phyloP scores from a whole-genome alignment of 306 rosid species.

The Dicorynia guianensis region DNA sequence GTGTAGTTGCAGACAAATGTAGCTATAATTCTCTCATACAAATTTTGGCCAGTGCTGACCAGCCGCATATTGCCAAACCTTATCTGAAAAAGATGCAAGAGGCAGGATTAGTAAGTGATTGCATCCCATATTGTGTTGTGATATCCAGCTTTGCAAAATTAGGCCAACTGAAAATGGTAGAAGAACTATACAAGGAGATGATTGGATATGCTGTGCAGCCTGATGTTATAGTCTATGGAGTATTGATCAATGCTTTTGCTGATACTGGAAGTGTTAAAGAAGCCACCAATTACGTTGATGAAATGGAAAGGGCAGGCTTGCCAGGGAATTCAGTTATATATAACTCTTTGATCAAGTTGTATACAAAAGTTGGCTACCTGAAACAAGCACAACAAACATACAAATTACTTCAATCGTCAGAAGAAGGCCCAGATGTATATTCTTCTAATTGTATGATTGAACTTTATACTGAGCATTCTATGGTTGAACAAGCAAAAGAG shows the following conservation, averaged over 20 bases:
- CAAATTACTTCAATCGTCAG: conserved; percentile 62
- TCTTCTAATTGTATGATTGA: conserved; percentile 91
- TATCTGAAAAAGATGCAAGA: conserved; percentile 83
- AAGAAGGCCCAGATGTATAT: conserved; percentile 69
- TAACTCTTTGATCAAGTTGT: conserved; percentile 85
- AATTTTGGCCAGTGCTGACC: conserved; percentile 70
- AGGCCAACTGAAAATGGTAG: conserved; percentile 78
- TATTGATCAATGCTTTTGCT: conserved; percentile 83
- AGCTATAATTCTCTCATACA: conserved; percentile 81
- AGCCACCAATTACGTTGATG: conserved; percentile 69
- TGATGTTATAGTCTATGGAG: conserved; percentile 74
- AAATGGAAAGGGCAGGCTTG: conserved; percentile 70
- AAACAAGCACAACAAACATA: conserved; percentile 79
- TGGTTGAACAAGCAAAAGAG: conserved; percentile 76
- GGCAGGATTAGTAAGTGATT: conserved; percentile 76
- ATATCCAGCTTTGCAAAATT: conserved; percentile 80
- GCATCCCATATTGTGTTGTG: conserved; percentile 73
- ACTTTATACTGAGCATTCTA: conserved; percentile 71
- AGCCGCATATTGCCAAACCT: conserved; percentile 63
- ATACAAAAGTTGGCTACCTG: conserved; percentile 75
- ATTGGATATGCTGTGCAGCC: conserved; percentile 65
- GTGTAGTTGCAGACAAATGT: conserved; percentile 71
- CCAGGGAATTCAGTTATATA: conserved; percentile 72
- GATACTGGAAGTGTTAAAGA: conserved; percentile 72
- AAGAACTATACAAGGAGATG: conserved; percentile 73